Evolutionary conservation across 495 filamentous ascomycete genomes (phyloP).

Genomic region (Aspergillus indologenus): DNA sequence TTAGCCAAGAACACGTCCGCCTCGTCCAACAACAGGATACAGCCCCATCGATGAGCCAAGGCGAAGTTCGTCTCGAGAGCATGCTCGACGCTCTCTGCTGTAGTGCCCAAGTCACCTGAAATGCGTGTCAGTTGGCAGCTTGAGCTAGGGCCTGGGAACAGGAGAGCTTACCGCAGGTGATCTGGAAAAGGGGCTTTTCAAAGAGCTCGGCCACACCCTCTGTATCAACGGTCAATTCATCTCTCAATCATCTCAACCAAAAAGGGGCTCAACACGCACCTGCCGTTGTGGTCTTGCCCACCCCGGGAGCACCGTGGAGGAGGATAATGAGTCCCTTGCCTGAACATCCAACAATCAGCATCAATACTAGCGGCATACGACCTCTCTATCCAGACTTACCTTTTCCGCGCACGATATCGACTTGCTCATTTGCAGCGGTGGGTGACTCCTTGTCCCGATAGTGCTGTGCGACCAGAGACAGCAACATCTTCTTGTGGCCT

Average conservation of each 20-base stretch:
- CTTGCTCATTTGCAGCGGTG: conserved; percentile 18
- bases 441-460: conserved; percentile 32
- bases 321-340: conserved; percentile 46
- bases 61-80: conserved; percentile 38
- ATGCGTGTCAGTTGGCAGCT: background rate
- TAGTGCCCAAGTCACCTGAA: conserved; percentile 28
- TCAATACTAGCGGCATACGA: too few species aligned
- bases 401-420: conserved; percentile 45
- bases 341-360: background rate
- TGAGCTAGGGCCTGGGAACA: background rate
- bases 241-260: background rate
- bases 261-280: conserved; percentile 12
- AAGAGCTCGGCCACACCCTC: conserved; percentile 32
- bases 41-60: conserved; percentile 45
- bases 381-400: too few species aligned
- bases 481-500: conserved; percentile 34
- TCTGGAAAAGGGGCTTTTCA: conserved; percentile 29
- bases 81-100: conserved; percentile 35
- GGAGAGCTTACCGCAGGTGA: conserved; percentile 23
- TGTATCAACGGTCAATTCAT: background rate
- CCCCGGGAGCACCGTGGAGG: conserved; percentile 47
- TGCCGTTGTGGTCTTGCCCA: conserved; percentile 50
- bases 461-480: conserved; percentile 39
- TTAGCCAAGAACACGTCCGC: conserved; percentile 52
- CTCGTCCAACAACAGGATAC: conserved; percentile 52